Evolutionary conservation across 2,329 filamentous ascomycete genomes (phyloP).

Genomic region (Fulvia fulva): DNA sequence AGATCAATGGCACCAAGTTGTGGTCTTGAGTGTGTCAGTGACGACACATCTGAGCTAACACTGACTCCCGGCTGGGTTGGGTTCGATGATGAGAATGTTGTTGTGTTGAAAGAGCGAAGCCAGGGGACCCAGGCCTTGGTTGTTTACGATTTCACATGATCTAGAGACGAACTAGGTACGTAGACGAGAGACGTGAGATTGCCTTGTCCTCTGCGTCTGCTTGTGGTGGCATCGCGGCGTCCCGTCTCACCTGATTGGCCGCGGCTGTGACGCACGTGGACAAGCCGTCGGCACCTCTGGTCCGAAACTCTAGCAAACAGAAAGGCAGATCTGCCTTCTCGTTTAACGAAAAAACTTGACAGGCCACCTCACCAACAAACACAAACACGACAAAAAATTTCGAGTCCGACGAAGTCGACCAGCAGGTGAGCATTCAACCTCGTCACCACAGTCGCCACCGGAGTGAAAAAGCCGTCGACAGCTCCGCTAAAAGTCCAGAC

Average conservation of each 20-base stretch:
- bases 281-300: background rate
- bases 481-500: no score
- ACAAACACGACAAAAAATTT: no score
- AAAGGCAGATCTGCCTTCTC: no score
- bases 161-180: background rate
- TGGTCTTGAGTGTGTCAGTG: background rate
- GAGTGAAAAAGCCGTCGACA: no score
- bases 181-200: background rate
- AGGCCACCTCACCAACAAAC: no score
- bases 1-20: background rate
- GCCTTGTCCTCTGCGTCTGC: background rate
- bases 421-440: no score
- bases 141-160: constrained; percentile 80
- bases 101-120: constrained; percentile 70
- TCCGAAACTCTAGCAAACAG: background rate
- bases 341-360: no score
- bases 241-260: background rate
- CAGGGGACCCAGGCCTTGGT: constrained; percentile 69
- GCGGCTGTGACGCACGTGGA: background rate
- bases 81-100: constrained; percentile 89
- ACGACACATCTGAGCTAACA: constrained; percentile 30
- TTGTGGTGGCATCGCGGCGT: background rate
- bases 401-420: no score
- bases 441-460: no score
- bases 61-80: constrained; percentile 65